Evolutionary conservation across 805 yeast species (phyloP).

Genomic region (Candida mattraensis): DNA sequence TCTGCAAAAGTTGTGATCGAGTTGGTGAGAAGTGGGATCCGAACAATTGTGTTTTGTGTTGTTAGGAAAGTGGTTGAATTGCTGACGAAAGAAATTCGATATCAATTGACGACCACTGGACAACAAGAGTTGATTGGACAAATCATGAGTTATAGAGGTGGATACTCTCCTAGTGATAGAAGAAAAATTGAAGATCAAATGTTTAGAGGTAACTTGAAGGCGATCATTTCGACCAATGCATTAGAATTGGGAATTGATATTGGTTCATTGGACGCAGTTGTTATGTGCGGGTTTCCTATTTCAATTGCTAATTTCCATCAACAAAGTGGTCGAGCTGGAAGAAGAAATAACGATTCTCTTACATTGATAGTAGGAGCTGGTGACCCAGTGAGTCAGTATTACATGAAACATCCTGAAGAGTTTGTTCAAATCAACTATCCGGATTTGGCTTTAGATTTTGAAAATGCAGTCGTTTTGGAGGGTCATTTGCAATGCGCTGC

Average conservation of each 20-base stretch:
- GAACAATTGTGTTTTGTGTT: slow-evolving; percentile 89
- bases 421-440: slow-evolving; percentile 55
- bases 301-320: slow-evolving; percentile 88
- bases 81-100: slow-evolving; percentile 78
- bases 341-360: slow-evolving; percentile 81
- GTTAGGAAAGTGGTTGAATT: slow-evolving; percentile 85
- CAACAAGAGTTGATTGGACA: slow-evolving; percentile 51
- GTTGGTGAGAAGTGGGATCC: slow-evolving; percentile 59
- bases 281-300: slow-evolving; percentile 90
- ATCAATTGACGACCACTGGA: slow-evolving; percentile 44
- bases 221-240: slow-evolving; percentile 93
- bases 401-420: slow-evolving; percentile 65
- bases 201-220: slow-evolving; percentile 83
- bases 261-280: slow-evolving; percentile 87
- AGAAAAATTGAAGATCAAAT: slow-evolving; percentile 84
- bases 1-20: slow-evolving; percentile 73
- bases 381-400: slow-evolving; percentile 84
- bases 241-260: slow-evolving; percentile 94
- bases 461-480: slow-evolving; percentile 62
- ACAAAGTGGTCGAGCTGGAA: slow-evolving; percentile 96
- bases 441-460: slow-evolving; percentile 59
- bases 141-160: slow-evolving; percentile 93
- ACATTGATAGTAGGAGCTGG: slow-evolving; percentile 82
- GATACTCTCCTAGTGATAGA: slow-evolving; percentile 84
- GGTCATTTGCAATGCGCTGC: slow-evolving; percentile 96